Conservation (phyloP, 2,329 filamentous ascomycete species). For the Fusarium clavum region DNA sequence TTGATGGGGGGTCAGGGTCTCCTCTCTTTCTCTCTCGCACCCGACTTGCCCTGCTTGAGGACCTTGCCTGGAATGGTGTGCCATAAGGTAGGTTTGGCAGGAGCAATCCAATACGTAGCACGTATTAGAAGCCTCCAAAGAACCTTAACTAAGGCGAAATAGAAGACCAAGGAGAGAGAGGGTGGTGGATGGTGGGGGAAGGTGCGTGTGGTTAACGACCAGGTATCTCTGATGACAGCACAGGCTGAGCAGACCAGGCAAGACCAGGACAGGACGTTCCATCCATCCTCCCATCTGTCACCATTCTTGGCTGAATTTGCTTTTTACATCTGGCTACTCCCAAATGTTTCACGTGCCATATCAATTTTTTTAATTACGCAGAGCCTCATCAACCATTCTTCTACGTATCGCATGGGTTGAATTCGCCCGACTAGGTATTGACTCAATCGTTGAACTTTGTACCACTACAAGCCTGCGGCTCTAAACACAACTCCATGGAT, state of each 20-base stretch:
- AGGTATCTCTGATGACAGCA: conserved; percentile 37
- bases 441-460: conserved; percentile 2
- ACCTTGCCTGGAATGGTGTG: conserved; percentile 25
- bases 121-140: conserved; percentile 24
- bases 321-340: conserved; percentile 36
- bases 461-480: conserved; percentile 9
- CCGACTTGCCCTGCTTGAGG: conserved; percentile 4
- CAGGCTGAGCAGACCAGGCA: background rate
- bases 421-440: background rate
- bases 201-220: conserved; percentile 33
- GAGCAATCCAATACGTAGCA: conserved; percentile 22
- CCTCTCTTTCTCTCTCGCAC: conserved; percentile 14
- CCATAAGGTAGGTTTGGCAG: conserved; percentile 6
- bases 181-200: conserved; percentile 36
- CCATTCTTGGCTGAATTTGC: conserved; percentile 39
- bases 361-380: conserved; percentile 16
- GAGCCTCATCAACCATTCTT: conserved; percentile 32
- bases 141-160: conserved; percentile 7
- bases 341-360: conserved; percentile 31
- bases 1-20: conserved; percentile 3
- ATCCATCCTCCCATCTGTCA: conserved; percentile 18
- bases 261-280: background rate
- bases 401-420: background rate
- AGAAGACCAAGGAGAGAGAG: background rate
- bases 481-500: conserved; percentile 27